Evolutionary conservation across 441 rosid genomes (phyloP).

Genomic region (Isatis lusitanica): DNA sequence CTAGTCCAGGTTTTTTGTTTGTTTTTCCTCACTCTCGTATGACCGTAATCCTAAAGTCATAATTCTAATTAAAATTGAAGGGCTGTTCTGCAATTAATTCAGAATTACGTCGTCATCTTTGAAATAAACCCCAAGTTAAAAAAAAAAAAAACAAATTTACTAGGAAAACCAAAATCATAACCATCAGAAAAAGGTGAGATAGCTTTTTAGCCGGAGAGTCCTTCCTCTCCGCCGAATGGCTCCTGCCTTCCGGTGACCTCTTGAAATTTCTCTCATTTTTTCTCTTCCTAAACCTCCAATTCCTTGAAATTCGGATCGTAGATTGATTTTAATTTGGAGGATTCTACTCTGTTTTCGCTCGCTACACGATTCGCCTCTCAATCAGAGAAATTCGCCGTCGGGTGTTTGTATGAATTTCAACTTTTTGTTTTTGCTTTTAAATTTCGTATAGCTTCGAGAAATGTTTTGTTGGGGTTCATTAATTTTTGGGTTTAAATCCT

Average conservation of each 20-base stretch:
- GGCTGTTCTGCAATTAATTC: slow-evolving; percentile 18
- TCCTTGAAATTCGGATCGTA: neutral
- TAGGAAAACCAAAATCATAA: neutral
- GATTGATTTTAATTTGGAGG: neutral
- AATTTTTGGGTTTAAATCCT: neutral
- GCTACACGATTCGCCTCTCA: neutral
- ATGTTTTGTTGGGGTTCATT: neutral
- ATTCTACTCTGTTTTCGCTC: neutral
- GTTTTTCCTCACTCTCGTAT: neutral
- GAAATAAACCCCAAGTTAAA: neutral
- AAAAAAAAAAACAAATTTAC: neutral
- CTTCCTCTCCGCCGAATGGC: slow-evolving; percentile 6
- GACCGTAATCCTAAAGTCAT: neutral
- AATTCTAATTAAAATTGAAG: slow-evolving; percentile 19
- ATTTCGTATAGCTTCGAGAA: neutral
- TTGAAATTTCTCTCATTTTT: neutral
- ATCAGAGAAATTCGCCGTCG: neutral
- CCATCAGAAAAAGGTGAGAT: neutral
- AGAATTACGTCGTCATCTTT: neutral
- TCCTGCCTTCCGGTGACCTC: slow-evolving; percentile 12
- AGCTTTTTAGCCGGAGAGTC: neutral
- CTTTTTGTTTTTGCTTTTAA: neutral
- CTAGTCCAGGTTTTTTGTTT: neutral
- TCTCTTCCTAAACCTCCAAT: neutral
- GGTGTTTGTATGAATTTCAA: neutral